A percentile compares a stretch with the other conserved stretches of the same genome.
phyloP scores from a whole-genome alignment of 1,139 yeast genomes.

The Candida frijolesensis region DNA sequence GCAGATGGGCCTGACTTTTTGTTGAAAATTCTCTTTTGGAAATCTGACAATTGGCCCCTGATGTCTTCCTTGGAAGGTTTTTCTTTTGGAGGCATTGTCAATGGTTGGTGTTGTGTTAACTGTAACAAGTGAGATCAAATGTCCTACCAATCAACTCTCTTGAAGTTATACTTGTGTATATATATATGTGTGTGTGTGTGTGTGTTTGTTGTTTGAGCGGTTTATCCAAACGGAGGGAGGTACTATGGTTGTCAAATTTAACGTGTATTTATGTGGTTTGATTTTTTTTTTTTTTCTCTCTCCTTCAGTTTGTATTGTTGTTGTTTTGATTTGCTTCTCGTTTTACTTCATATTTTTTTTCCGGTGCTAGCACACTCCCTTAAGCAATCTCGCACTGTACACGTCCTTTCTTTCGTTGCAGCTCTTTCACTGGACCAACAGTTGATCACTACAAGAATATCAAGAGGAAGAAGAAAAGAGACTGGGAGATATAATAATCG shows the following conservation, averaged over 20 bases:
- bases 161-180: neutral
- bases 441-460: too few species aligned
- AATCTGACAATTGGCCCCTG: conserved; percentile 60
- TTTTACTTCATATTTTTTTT: neutral
- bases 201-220: neutral
- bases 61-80: conserved; percentile 38
- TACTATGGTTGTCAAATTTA: neutral
- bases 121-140: too few species aligned
- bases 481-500: too few species aligned
- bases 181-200: neutral
- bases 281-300: neutral
- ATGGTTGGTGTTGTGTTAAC: neutral
- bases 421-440: too few species aligned
- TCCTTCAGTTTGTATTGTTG: neutral
- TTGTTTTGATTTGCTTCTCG: neutral
- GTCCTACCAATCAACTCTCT: too few species aligned
- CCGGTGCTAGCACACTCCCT: too few species aligned
- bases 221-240: neutral
- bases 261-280: conserved; percentile 1
- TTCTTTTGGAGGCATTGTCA: conserved; percentile 16
- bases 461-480: too few species aligned
- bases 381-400: neutral
- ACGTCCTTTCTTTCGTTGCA: neutral
- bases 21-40: conserved; percentile 55
- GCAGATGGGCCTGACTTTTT: conserved; percentile 20